Evolutionary conservation across 768 basidiomycete species (phyloP).

Genomic region (Pleurotus cornucopiae): DNA sequence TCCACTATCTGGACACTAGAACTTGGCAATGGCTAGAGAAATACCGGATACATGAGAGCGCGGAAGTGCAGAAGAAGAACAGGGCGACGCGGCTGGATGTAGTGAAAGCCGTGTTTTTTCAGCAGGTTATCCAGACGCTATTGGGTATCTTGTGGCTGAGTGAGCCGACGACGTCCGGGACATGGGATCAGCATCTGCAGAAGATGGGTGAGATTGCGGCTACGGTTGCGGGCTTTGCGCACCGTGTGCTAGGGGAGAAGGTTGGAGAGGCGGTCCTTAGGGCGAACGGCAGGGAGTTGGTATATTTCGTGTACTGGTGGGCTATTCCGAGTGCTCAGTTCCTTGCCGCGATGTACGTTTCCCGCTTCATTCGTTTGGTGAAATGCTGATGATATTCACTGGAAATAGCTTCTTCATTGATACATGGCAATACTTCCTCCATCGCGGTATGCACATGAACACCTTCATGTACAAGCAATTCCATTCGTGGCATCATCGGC

Average conservation of each 20-base stretch:
- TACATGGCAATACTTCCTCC: slow-evolving; percentile 97
- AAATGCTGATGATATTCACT: not conserved
- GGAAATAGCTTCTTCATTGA: slow-evolving; percentile 80
- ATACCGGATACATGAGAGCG: slow-evolving; percentile 84
- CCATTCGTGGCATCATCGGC: slow-evolving; percentile 92
- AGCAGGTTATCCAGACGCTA: slow-evolving; percentile 80
- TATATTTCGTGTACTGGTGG: slow-evolving; percentile 90
- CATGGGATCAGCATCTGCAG: slow-evolving; percentile 29
- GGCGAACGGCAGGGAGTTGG: slow-evolving; percentile 20
- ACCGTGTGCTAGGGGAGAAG: slow-evolving; percentile 37
- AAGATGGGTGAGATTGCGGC: slow-evolving; percentile 37
- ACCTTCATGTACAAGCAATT: slow-evolving; percentile 87
- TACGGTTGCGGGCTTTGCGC: slow-evolving; percentile 34
- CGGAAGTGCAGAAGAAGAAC: slow-evolving; percentile 73
- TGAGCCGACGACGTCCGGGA: slow-evolving; percentile 27
- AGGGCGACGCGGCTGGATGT: slow-evolving; percentile 70
- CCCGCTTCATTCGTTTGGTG: not conserved
- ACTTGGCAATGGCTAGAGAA: slow-evolving; percentile 75
- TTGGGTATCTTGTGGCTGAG: slow-evolving; percentile 70
- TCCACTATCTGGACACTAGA: slow-evolving; percentile 78
- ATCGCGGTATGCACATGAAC: slow-evolving; percentile 88
- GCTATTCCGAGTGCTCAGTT: slow-evolving; percentile 72
- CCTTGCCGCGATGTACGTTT: slow-evolving; percentile 78
- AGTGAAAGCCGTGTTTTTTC: slow-evolving; percentile 74
- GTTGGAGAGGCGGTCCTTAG: slow-evolving; percentile 34